Evolutionary conservation across 306 rosid genomes (phyloP), one percentile per base, ranked within the genome.

Genomic region (Inga oerstediana): DNA sequence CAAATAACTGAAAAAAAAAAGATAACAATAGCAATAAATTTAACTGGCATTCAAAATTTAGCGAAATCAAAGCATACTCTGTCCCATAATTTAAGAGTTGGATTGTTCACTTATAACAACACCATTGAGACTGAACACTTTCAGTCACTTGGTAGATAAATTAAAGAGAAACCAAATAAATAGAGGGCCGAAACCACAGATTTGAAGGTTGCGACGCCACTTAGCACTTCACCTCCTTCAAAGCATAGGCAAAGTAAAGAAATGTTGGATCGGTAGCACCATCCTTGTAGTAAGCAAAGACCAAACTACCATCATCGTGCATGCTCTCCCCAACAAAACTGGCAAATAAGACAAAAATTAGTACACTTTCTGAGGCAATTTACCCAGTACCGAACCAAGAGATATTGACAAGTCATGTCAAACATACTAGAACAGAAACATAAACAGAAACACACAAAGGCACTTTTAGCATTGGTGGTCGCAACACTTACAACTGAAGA

Each of bases 241-340:
- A 86, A 80, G 87, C 91, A 27, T 87, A 79, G 14, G 78, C 87
- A 14, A 91, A 74, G 85, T 91, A 91, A 71, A 91, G 76, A 46
- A 91, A 91, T 62, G 95, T 91, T 19, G 95, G 93, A 80, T 91
- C 90, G 0, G 91, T 54, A 43, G 89, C 92, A 61, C 95, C 95
- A 1, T 91, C 93, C 88, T 87, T 91, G 90, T 91, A 91, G 89
- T 90, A 90, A 7, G 95, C 95, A 45, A 90, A 89, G 39, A 91
- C 95, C 52, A 91, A 24, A 20, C 76, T 3, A 5, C 76, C 82
- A 78, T 91, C 95, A 56, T 91, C 95, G 20, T 70, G 77, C 93
- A 91, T 91, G 82, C 95, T 87, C 85, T 91, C 95, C 76, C 95
- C 95, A 2, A 91, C 95, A 30, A 90, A 91, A 84, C 95, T 91